These are phyloP conservation scores for Myriosclerotinia scirpicola DNA, from an alignment of 2,329 filamentous ascomycete genomes.

Conservation along the genomic window DNA sequence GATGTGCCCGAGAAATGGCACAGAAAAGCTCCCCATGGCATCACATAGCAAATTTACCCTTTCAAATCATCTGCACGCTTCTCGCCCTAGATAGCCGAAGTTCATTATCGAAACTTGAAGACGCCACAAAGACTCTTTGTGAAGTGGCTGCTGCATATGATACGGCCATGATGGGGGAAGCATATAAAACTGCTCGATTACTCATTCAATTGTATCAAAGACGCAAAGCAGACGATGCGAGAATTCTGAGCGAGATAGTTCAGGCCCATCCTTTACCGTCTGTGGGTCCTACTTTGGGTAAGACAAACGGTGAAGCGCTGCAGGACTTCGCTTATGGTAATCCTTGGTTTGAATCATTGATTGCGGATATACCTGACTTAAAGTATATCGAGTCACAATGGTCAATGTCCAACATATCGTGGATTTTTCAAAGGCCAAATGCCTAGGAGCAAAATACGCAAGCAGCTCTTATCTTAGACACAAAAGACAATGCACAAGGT, in stretches of 20 bases:
- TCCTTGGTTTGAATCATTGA: slow-evolving; percentile 16
- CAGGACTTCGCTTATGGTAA: slow-evolving; percentile 8
- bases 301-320: neutral
- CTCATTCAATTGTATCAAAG: slow-evolving; percentile 18
- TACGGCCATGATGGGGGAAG: slow-evolving; percentile 18
- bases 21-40: slow-evolving; percentile 19
- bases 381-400: slow-evolving; percentile 13
- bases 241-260: neutral
- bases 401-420: neutral
- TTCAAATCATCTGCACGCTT: slow-evolving; percentile 26
- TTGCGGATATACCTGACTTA: slow-evolving; percentile 14
- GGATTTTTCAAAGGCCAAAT: neutral
- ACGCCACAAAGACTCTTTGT: slow-evolving; percentile 24
- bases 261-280: neutral
- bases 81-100: slow-evolving; percentile 25
- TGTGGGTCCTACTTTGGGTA: neutral
- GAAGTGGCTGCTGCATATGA: slow-evolving; percentile 18
- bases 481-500: neutral
- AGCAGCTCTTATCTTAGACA: neutral
- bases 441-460: neutral
- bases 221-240: slow-evolving; percentile 17
- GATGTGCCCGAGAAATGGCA: slow-evolving; percentile 14
- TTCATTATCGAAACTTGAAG: slow-evolving; percentile 18
- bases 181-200: slow-evolving; percentile 21
- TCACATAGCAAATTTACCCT: slow-evolving; percentile 27